Evolutionary conservation across 2,329 filamentous ascomycete genomes (phyloP), one percentile per base, ranked within the genome.

Genomic region (Penicillium brevicompactum): DNA sequence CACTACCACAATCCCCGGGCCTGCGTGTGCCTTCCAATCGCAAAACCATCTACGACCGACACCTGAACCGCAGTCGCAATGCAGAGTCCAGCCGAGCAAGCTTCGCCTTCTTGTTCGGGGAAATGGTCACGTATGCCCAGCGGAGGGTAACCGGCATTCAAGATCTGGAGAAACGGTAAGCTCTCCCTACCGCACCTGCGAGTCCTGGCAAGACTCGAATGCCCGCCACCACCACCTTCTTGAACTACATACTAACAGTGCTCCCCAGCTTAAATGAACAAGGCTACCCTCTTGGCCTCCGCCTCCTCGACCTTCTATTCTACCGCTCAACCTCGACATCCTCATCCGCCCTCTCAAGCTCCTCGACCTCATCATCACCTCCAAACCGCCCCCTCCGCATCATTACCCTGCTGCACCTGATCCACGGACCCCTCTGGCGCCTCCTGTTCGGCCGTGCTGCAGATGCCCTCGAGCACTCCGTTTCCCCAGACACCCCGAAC

Each of bases 21-120:
- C 87, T 99, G 59, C 90, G 92, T 64, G 91, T 95, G 69, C 93
- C 94, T 46, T 90, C 90, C 53, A 96, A 87, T 74, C 91, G 92
- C 79, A 97, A 97, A 80, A 96, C 92, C 62, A 97, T 99, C 79
- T 99, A 97, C 80, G 92, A 97, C 80, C 86, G 94, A 52, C 92
- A 96, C 59, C 82, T 97, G 58, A 97, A 97, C 77, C 89, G 94
- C 61, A 89, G 87, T 67, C 90, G 91, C 73, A 91, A 90, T 66
- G 85, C 90, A 55, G 93, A 97, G 80, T 85, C 95, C 63, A 96
- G 92, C 74, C 89, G 95, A 71, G 86, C 94, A 10, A 92, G 91
- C 76, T 97, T 99, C 76, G 93, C 94, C 41, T 97, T 96, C 75
- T 82, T 99, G 56, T 97, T 99, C 73, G 88, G 89, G 57, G 93